Conservation (phyloP, 768 basidiomycete genomes). For the Lanmaoa pseudosensibilis region DNA sequence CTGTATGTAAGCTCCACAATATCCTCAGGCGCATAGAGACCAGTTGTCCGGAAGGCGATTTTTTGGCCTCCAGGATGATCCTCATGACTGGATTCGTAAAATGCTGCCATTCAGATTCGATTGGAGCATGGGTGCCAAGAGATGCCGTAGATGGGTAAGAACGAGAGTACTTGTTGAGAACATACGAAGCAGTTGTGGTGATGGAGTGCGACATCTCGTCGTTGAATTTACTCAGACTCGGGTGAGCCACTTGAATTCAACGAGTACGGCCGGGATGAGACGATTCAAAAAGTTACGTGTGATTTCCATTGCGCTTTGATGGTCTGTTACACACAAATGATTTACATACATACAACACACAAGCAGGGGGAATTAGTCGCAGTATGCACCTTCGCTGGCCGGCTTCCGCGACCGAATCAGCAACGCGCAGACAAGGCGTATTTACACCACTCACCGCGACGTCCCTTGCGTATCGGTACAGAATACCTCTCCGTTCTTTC, state of each 20-base stretch:
- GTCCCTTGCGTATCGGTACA: constrained; percentile 81
- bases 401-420: constrained; percentile 47
- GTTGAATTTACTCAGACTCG: background rate
- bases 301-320: background rate
- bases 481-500: constrained; percentile 70
- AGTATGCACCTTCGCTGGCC: constrained; percentile 79
- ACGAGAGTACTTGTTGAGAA: constrained; percentile 65
- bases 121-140: constrained; percentile 18
- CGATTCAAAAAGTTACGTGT: background rate
- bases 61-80: constrained; percentile 61
- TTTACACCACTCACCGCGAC: constrained; percentile 68
- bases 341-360: constrained; percentile 3
- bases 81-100: constrained; percentile 68
- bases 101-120: constrained; percentile 69
- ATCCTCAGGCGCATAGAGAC: constrained; percentile 67
- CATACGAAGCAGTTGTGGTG: constrained; percentile 56
- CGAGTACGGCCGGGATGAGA: background rate
- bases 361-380: constrained; percentile 49
- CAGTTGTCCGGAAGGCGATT: constrained; percentile 47
- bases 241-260: background rate
- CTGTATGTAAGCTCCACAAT: constrained; percentile 55
- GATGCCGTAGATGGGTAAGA: constrained; percentile 46
- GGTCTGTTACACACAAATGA: constrained; percentile 4
- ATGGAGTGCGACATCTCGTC: constrained; percentile 39
- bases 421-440: background rate